A percentile compares a stretch with the other conserved stretches of the same genome.
phyloP scores from a whole-genome alignment of 768 basidiomycete species.

The Lactarius vividus region DNA sequence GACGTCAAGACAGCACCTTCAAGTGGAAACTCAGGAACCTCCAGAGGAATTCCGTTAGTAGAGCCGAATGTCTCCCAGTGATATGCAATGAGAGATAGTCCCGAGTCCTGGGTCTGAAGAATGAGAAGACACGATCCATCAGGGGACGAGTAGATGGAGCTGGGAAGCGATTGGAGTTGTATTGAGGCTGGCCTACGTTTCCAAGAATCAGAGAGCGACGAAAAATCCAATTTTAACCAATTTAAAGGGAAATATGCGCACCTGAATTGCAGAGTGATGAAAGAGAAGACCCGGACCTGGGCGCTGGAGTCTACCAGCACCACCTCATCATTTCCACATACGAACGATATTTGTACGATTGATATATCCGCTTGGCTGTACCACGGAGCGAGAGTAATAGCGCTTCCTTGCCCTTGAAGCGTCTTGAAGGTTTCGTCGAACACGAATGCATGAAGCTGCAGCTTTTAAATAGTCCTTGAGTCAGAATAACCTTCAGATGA shows the following conservation, averaged over 20 bases:
- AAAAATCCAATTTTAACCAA: no score
- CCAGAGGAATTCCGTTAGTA: conserved; percentile 40
- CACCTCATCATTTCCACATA: conserved; percentile 51
- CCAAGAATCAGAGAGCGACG: background rate
- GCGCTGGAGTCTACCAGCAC: conserved; percentile 45
- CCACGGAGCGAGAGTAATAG: conserved; percentile 44
- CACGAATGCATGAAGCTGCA: conserved; percentile 44
- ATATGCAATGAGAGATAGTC: background rate
- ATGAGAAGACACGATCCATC: conserved; percentile 53
- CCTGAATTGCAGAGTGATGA: conserved; percentile 53
- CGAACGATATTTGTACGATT: conserved; percentile 43
- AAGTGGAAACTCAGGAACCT: conserved; percentile 31
- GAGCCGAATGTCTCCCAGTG: background rate
- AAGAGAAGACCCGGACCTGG: conserved; percentile 18
- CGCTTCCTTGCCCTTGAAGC: conserved; percentile 32
- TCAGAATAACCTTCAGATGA: background rate
- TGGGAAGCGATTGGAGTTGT: conserved; percentile 37
- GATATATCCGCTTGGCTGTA: conserved; percentile 32
- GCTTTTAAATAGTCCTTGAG: conserved; percentile 17
- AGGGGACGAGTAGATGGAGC: conserved; percentile 44
- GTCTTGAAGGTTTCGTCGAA: conserved; percentile 1
- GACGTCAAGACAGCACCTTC: conserved; percentile 42
- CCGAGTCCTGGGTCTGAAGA: conserved; percentile 26
- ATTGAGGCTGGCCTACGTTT: conserved; percentile 43
- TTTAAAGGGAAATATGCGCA: conserved; percentile 33